Evolutionary conservation across 495 filamentous ascomycete genomes (phyloP).

Genomic region (Clavariopsis aquatica): DNA sequence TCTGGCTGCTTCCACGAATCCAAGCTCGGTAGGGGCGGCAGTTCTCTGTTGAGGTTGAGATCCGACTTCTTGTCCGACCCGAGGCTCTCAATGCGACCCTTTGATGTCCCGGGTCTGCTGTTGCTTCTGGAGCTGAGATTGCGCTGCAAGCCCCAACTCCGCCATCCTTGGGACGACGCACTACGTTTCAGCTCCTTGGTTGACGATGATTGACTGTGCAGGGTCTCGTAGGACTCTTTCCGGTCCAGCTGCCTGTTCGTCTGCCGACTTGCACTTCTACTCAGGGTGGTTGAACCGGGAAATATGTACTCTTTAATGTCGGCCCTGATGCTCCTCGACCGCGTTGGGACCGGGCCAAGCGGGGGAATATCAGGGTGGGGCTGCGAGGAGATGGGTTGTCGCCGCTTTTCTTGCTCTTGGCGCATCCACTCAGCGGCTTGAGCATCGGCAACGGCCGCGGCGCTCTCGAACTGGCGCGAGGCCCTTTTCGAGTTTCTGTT

Average conservation of each 20-base stretch:
- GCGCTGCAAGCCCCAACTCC: slow-evolving; percentile 39
- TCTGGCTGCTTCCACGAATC: slow-evolving; percentile 42
- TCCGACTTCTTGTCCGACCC: slow-evolving; percentile 32
- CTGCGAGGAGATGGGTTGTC: slow-evolving; percentile 27
- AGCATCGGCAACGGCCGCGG: slow-evolving; percentile 34
- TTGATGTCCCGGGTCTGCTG: slow-evolving; percentile 32
- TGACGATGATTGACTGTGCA: slow-evolving; percentile 3
- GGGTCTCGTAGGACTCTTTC: slow-evolving; percentile 12
- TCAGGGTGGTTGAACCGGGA: slow-evolving; percentile 28
- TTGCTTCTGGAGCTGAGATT: slow-evolving; percentile 35
- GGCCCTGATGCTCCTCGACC: slow-evolving; percentile 36
- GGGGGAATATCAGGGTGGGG: slow-evolving; percentile 12
- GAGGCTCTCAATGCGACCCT: slow-evolving; percentile 26
- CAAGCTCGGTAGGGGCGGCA: slow-evolving; percentile 47
- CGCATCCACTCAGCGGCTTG: slow-evolving; percentile 43
- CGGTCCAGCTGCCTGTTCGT: background rate
- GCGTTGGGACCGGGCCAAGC: slow-evolving; percentile 30
- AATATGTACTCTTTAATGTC: slow-evolving; percentile 43
- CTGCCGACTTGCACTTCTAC: slow-evolving; percentile 23
- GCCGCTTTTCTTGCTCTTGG: slow-evolving; percentile 41
- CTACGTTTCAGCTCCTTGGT: slow-evolving; percentile 13
- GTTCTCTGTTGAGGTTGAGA: slow-evolving; percentile 47
- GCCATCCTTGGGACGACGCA: slow-evolving; percentile 36
- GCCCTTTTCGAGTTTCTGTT: slow-evolving; percentile 42
- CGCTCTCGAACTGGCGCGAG: slow-evolving; percentile 36